Evolutionary conservation across 768 basidiomycete genomes (phyloP).

Genomic region (Termitomyces sp.): DNA sequence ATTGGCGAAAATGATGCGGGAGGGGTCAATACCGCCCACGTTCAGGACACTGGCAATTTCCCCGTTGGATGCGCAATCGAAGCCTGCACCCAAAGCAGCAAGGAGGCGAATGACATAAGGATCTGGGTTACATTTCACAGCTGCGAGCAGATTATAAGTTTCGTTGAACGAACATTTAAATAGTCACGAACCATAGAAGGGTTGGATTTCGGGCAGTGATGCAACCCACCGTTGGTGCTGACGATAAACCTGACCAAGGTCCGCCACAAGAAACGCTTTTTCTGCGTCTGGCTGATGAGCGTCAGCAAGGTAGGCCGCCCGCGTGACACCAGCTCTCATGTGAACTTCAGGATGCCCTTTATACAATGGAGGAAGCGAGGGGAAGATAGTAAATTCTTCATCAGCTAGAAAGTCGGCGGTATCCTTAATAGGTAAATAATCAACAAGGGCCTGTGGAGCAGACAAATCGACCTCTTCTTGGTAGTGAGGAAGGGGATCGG

Average conservation of each 20-base stretch:
- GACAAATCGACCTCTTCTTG: constrained; percentile 48
- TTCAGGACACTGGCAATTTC: constrained; percentile 82
- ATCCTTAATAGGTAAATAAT: constrained; percentile 48
- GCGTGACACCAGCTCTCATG: constrained; percentile 70
- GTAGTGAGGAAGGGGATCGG: background rate
- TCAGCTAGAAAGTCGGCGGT: constrained; percentile 15
- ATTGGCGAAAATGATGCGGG: constrained; percentile 94
- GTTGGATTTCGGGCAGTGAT: constrained; percentile 77
- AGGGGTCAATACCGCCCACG: constrained; percentile 70
- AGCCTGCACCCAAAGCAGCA: constrained; percentile 84
- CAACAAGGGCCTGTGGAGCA: constrained; percentile 26
- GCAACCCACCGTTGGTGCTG: constrained; percentile 82
- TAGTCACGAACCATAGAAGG: constrained; percentile 78
- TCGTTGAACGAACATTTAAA: background rate
- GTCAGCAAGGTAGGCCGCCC: constrained; percentile 47
- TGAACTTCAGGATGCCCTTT: constrained; percentile 71
- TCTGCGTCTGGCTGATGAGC: constrained; percentile 70
- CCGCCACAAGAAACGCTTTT: constrained; percentile 94
- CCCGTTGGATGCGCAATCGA: constrained; percentile 95
- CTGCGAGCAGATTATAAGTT: constrained; percentile 35
- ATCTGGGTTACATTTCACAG: constrained; percentile 98
- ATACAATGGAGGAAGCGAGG: constrained; percentile 62
- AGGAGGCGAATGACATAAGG: constrained; percentile 89
- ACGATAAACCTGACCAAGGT: constrained; percentile 80
- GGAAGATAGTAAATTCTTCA: constrained; percentile 42